phyloP scores from a whole-genome alignment of 2,329 filamentous ascomycete genomes.

The Paraphoma chrysanthemicola region DNA sequence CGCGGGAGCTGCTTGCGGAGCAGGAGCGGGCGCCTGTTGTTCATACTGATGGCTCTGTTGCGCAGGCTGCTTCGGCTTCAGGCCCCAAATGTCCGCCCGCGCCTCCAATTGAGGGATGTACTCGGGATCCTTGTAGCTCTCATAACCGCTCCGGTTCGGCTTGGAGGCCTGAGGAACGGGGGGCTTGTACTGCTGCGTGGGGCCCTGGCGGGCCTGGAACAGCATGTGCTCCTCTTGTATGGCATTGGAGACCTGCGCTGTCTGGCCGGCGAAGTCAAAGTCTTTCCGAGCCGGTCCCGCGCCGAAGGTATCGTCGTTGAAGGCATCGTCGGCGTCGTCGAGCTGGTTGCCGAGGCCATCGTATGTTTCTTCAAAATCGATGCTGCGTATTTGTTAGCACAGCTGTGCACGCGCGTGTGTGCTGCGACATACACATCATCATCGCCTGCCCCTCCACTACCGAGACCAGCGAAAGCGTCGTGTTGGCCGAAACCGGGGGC shows the following conservation, averaged over 20 bases:
- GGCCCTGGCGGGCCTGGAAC: slow-evolving; percentile 74
- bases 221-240: slow-evolving; percentile 91
- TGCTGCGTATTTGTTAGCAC: slow-evolving; percentile 58
- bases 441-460: slow-evolving; percentile 60
- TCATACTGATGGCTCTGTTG: slow-evolving; percentile 37
- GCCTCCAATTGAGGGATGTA: slow-evolving; percentile 90
- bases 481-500: slow-evolving; percentile 85
- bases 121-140: slow-evolving; percentile 84
- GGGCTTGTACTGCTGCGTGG: slow-evolving; percentile 52
- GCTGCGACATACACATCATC: slow-evolving; percentile 63
- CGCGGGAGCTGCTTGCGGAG: slow-evolving; percentile 30
- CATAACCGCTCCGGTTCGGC: slow-evolving; percentile 82
- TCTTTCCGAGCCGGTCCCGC: slow-evolving; percentile 70
- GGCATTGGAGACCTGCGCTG: slow-evolving; percentile 82
- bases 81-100: slow-evolving; percentile 91
- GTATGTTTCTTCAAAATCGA: slow-evolving; percentile 97
- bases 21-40: slow-evolving; percentile 17
- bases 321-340: slow-evolving; percentile 88
- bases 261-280: slow-evolving; percentile 96
- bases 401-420: slow-evolving; percentile 32
- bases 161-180: slow-evolving; percentile 57
- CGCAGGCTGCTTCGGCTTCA: slow-evolving; percentile 66
- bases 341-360: slow-evolving; percentile 91
- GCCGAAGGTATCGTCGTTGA: slow-evolving; percentile 95
- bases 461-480: slow-evolving; percentile 88